Evolutionary conservation across 1,284 basidiomycete species (phyloP), one percentile per base, ranked within the genome.

Genomic region (Filobasidium uniguttulatum): DNA sequence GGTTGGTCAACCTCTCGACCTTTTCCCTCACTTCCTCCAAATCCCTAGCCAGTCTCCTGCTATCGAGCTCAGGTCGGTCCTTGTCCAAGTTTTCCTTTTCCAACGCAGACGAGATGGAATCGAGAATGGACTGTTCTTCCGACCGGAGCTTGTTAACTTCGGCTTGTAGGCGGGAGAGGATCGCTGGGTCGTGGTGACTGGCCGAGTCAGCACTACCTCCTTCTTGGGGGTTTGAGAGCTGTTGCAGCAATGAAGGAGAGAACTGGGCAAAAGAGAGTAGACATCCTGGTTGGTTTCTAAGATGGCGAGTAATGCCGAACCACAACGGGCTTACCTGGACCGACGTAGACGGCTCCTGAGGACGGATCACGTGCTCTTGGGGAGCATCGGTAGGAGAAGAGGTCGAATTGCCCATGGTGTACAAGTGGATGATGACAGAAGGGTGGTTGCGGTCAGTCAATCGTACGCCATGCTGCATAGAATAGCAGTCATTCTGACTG

Each of bases 21-120:
- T 71, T 71, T 48, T 68, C 67, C 55, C 63, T 57, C 9, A 71
- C 62, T 51, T 69, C 65, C 54, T 70, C 68, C 38, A 71, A 67
- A 57, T 71, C 69, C 55, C 64, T 57, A 1, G 63, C 59, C 29
- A 71, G 56, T 0, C 64, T 60, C 55, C 65, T 64, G 52, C 65
- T 64, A 28, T 28, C 15, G n/a, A 5, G 19, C 36, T 4, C 12
- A 12, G 67, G 62, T 55, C 67, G 66, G 48, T 69, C 66, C 55
- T 61, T 63, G 56, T 69, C 64, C 46, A 70, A 53, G 58, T 70
- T 70, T 57, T 70, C 68, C 60, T 70, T 70, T 53, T 70, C 68
- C 29, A 70, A 56, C 26, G 67, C 68, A 0, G 62, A 58, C 1
- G 60, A 62, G 56, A 70, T 70, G 31, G 57, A 57, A 15, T 52